These are phyloP conservation scores for Suillus cothurnatus DNA, from an alignment of 768 basidiomycete species.

Conservation along the genomic window DNA sequence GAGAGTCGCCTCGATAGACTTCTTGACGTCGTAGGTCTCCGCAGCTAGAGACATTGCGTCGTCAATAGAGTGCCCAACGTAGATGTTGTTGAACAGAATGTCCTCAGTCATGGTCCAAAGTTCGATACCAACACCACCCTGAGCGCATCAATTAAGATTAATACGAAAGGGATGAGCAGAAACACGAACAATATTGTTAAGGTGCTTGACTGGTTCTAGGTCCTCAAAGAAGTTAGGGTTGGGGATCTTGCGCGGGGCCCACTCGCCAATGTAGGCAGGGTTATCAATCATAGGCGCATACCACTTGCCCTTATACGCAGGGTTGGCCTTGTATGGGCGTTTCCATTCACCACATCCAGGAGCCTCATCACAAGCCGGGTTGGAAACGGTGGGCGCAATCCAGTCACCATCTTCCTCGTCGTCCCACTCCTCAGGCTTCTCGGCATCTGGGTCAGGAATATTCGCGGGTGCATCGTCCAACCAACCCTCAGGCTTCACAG, in stretches of 20 bases:
- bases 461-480: constrained; percentile 81
- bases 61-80: constrained; percentile 84
- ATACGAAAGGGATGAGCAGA: neutral
- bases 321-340: constrained; percentile 86
- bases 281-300: constrained; percentile 93
- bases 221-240: constrained; percentile 96
- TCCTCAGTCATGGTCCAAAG: constrained; percentile 99
- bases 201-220: constrained; percentile 72
- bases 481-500: constrained; percentile 93
- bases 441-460: constrained; percentile 90
- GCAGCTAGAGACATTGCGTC: constrained; percentile 83
- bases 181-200: constrained; percentile 78
- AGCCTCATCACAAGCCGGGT: constrained; percentile 88
- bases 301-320: constrained; percentile 98
- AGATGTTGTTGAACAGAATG: constrained; percentile 93
- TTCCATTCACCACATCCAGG: constrained; percentile 97
- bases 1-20: constrained; percentile 69
- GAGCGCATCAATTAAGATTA: constrained; percentile 10
- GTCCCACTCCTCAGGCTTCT: constrained; percentile 99
- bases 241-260: constrained; percentile 88
- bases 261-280: constrained; percentile 95
- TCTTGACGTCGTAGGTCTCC: constrained; percentile 93
- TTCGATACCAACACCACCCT: constrained; percentile 96
- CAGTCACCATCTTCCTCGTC: constrained; percentile 99
- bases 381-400: constrained; percentile 86